These are phyloP conservation scores for Actinidia chinensis DNA, from an alignment of 179 eudicot genomes.

Conservation along the genomic window DNA sequence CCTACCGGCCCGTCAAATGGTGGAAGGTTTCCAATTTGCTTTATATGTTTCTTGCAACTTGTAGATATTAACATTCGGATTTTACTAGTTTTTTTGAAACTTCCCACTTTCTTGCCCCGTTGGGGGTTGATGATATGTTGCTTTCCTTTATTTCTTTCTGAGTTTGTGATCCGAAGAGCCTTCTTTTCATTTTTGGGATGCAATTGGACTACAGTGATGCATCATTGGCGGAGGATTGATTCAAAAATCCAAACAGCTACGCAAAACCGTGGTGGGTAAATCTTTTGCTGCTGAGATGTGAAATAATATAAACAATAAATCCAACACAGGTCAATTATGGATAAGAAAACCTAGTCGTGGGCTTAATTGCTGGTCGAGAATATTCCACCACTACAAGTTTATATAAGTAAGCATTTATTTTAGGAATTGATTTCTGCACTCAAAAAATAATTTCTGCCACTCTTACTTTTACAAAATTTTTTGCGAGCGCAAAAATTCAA, in stretches of 20 bases:
- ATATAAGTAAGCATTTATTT: conserved; percentile 5
- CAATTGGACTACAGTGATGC: conserved; percentile 97
- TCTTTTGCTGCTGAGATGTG: conserved; percentile 82
- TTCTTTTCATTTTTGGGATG: conserved; percentile 85
- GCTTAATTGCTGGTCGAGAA: neutral
- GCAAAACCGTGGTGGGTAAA: conserved; percentile 91
- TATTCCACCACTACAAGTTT: neutral
- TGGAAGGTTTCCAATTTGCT: neutral
- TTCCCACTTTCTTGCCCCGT: neutral
- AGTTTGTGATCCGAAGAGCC: conserved; percentile 99
- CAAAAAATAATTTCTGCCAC: too few relatives aligned
- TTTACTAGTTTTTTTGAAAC: neutral
- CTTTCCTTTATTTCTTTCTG: conserved; percentile 20
- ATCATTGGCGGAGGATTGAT: conserved; percentile 94
- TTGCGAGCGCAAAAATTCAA: too few relatives aligned
- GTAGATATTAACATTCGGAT: neutral
- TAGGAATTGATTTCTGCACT: too few relatives aligned
- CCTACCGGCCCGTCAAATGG: neutral
- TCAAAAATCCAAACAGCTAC: conserved; percentile 95
- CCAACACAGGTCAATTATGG: neutral
- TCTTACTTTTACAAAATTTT: too few relatives aligned
- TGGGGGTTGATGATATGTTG: neutral
- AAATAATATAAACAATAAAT: conserved; percentile 19
- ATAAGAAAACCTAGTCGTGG: neutral
- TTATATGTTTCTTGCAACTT: neutral